phyloP scores from a whole-genome alignment of 192 early-diverging fungal genomes.

The Mortierella antarctica region DNA sequence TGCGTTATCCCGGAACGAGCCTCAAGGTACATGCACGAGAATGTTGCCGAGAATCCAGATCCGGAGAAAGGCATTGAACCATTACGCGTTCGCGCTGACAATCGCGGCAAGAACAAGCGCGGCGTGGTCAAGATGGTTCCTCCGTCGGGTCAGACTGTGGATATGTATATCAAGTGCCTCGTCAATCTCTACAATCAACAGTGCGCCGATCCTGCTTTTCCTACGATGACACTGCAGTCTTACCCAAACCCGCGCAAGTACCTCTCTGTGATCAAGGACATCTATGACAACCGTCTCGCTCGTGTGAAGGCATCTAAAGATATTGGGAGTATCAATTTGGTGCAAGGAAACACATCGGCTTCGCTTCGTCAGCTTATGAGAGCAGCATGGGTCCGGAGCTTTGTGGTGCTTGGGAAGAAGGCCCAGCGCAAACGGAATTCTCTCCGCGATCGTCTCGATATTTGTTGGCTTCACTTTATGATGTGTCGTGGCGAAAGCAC shows the following conservation, averaged over 20 bases:
- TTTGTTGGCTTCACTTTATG: conserved; percentile 23
- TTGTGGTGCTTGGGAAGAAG: neutral
- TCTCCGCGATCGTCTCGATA: conserved; percentile 2
- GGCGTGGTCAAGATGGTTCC: neutral
- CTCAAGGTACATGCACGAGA: conserved; percentile 8
- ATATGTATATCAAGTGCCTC: conserved; percentile 9
- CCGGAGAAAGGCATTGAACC: conserved; percentile 8
- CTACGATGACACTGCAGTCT: neutral
- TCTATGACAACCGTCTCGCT: neutral
- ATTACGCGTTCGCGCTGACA: neutral
- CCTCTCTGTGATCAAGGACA: neutral
- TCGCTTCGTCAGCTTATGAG: neutral
- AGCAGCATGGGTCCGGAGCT: conserved; percentile 11
- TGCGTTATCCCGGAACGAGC: conserved; percentile 8
- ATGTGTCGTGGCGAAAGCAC: conserved; percentile 20
- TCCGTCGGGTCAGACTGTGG: neutral
- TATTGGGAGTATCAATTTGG: neutral
- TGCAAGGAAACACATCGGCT: neutral
- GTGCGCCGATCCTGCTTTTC: neutral
- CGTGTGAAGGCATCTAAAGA: neutral
- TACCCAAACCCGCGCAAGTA: conserved; percentile 13
- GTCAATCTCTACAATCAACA: conserved; percentile 5
- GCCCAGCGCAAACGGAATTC: neutral
- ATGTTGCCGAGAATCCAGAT: conserved; percentile 9
- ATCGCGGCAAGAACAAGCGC: neutral